Evolutionary conservation across 352 stramenopile species (phyloP), one percentile per base, ranked within the genome.

Genomic region (Lagenidium giganteum): DNA sequence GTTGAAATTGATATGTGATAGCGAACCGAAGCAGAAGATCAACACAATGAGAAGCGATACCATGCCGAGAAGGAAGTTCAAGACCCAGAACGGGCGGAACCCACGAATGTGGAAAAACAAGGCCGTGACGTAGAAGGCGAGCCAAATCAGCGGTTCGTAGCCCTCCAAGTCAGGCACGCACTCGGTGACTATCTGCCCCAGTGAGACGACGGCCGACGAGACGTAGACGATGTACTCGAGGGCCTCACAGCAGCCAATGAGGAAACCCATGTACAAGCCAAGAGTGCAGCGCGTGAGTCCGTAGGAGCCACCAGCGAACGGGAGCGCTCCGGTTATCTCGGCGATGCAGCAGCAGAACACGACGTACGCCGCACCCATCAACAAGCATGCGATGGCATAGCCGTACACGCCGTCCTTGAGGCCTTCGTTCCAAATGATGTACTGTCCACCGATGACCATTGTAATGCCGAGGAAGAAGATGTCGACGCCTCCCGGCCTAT

Each of bases 371-470:
- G 33, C 18, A 20, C 41, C 49, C 6, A 63, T 27, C 13, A 69
- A 31, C 9, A 58, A 36, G 22, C 55, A 45, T 23, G 42, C 44
- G 36, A 65, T 29, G 36, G 49, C 27, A 39, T 47, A 58, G 28
- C 38, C 52, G 38, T 49, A 57, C 0, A 63, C 30, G 13, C 59
- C 59, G 8, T 32, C 48, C 17, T 47, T 25, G 11, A 69, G 46
- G 1, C 54, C 54, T 16, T 18, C 42, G 46, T 70, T 70, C 60
- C 60, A 70, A 11, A 24, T 54, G 23, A 55, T 55, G 37, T 63
- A 65, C 42, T 70, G 60, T 11, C 60, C 60, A 22, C 50, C 60
- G 18, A 70, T 32, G 3, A 53, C 51, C 27, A 65, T 69, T 1
- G 59, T 52, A 18, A 69, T 35, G 4, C 59, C 59, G 18, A 69